Conservation (phyloP, 169 alveolate genomes). For the Fabrea salina region DNA sequence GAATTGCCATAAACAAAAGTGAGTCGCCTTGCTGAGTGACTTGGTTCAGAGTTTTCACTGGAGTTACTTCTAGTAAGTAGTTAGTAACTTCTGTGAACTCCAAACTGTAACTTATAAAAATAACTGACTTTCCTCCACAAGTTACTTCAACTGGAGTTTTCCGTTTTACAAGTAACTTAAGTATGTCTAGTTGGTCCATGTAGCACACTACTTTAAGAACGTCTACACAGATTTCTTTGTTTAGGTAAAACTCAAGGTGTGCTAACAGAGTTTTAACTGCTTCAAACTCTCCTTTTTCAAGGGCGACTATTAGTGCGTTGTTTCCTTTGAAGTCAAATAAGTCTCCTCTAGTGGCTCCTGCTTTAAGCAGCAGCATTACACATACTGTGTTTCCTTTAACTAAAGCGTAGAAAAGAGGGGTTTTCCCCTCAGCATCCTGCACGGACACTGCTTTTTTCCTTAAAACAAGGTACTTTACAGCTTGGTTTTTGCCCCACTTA, state of each 20-base stretch:
- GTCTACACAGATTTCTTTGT: neutral
- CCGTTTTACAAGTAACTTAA: neutral
- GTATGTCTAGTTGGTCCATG: neutral
- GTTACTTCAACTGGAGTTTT: neutral
- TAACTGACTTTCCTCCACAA: neutral
- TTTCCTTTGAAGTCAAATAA: conserved; percentile 12
- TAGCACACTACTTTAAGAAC: conserved; percentile 17
- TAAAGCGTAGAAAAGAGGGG: conserved; percentile 33
- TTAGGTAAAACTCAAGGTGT: neutral
- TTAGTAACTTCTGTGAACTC: neutral
- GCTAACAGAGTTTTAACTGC: neutral
- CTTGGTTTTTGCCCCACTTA: neutral
- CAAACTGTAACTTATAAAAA: conserved; percentile 21
- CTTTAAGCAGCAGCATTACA: neutral
- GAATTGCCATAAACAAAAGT: neutral
- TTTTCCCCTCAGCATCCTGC: conserved; percentile 27
- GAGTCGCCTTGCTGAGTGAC: neutral
- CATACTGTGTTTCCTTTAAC: conserved; percentile 1
- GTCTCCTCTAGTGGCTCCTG: conserved; percentile 8
- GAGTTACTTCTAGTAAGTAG: neutral
- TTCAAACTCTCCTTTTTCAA: neutral
- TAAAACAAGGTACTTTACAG: neutral
- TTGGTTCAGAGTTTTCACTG: neutral
- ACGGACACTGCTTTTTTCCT: neutral
- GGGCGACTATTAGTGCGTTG: conserved; percentile 15